Evolutionary conservation across 2,329 filamentous ascomycete genomes (phyloP).

Genomic region (Hypoxylon sp.): DNA sequence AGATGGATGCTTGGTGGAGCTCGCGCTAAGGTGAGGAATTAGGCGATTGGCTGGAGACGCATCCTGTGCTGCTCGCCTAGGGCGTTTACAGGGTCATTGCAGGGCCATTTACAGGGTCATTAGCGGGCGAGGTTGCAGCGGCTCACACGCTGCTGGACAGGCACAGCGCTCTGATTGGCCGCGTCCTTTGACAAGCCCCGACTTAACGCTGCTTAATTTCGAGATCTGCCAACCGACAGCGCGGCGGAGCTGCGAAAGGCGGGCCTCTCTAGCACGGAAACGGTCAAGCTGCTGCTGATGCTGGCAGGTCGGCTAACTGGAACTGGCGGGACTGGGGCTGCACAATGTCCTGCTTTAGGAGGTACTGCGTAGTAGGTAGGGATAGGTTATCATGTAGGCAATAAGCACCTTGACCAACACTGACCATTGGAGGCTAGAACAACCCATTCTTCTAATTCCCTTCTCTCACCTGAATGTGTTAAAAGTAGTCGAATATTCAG

Average conservation of each 20-base stretch:
- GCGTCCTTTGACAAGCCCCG: slow-evolving; percentile 12
- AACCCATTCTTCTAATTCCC: too few relatives aligned
- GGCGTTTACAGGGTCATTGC: slow-evolving; percentile 4
- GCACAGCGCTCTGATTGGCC: slow-evolving; percentile 42
- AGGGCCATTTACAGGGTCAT: too few relatives aligned
- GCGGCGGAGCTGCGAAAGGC: slow-evolving; percentile 11
- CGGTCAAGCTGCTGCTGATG: slow-evolving; percentile 26
- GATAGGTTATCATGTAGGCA: too few relatives aligned
- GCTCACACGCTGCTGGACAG: slow-evolving; percentile 27
- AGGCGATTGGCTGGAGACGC: slow-evolving; percentile 29
- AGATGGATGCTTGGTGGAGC: slow-evolving; percentile 12
- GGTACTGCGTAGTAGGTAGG: too few relatives aligned
- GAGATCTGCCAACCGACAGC: slow-evolving; percentile 29
- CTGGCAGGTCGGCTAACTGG: slow-evolving; percentile 25
- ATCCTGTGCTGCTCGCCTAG: slow-evolving; percentile 27
- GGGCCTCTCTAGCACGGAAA: slow-evolving; percentile 25
- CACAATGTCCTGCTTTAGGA: too few relatives aligned
- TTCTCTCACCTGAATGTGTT: too few relatives aligned
- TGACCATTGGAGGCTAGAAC: too few relatives aligned
- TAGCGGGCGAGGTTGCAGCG: slow-evolving; percentile 6
- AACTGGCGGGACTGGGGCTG: too few relatives aligned
- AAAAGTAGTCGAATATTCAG: too few relatives aligned
- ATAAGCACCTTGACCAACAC: too few relatives aligned
- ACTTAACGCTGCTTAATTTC: slow-evolving; percentile 39
- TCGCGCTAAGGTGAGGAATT: slow-evolving; percentile 8